Percentiles rank a stretch among this genome's conserved stretches.
Evolutionary conservation across 495 filamentous ascomycete species (phyloP).

Genomic region (Aspergillus sparsus): DNA sequence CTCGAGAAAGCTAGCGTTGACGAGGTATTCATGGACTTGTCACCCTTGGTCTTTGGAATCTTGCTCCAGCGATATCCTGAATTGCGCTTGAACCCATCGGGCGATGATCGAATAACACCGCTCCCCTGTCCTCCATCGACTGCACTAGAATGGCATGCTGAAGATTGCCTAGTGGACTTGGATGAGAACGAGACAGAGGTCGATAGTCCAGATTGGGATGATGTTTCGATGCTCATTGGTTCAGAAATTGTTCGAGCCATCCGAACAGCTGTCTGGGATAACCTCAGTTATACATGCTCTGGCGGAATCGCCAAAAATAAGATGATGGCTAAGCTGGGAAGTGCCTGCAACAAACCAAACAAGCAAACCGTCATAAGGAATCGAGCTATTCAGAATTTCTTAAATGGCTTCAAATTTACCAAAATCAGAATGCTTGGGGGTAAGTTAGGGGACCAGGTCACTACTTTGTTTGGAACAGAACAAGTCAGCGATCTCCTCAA

Average conservation of each 20-base stretch:
- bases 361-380: constrained; percentile 88
- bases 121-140: constrained; percentile 75
- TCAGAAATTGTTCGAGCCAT: constrained; percentile 85
- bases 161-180: constrained; percentile 74
- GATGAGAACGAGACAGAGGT: constrained; percentile 70
- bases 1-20: constrained; percentile 91
- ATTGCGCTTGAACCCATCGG: constrained; percentile 59
- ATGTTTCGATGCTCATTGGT: constrained; percentile 80
- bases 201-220: constrained; percentile 93
- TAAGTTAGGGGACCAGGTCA: constrained; percentile 89
- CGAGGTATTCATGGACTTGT: constrained; percentile 92
- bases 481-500: constrained; percentile 72
- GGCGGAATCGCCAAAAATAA: constrained; percentile 89
- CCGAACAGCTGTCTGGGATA: constrained; percentile 62
- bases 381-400: constrained; percentile 76
- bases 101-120: constrained; percentile 69
- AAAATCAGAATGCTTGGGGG: constrained; percentile 95
- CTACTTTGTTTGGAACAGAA: constrained; percentile 75
- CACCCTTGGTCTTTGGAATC: constrained; percentile 73
- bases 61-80: constrained; percentile 80
- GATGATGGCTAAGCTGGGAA: constrained; percentile 92
- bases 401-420: constrained; percentile 87
- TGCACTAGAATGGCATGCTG: constrained; percentile 74
- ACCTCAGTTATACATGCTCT: constrained; percentile 84
- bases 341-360: constrained; percentile 88